Evolutionary conservation across 1,139 yeast species (phyloP).

Genomic region (Suhomyces bokatorum): DNA sequence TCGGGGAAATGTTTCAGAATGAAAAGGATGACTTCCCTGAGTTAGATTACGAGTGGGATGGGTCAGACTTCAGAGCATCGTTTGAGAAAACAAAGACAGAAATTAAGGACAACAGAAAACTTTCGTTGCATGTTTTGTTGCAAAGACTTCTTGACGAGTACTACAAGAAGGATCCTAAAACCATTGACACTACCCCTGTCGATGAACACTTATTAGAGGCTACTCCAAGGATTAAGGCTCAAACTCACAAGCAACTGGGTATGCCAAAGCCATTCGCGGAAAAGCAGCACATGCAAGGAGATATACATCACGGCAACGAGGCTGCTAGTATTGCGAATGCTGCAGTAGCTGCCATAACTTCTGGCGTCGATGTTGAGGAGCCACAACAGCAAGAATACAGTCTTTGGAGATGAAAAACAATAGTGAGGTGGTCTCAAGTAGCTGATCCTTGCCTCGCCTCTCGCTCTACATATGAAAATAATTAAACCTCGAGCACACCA

Average conservation of each 20-base stretch:
- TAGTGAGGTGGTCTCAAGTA: no score
- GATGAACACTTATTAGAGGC: conserved; percentile 6
- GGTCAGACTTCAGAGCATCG: conserved; percentile 36
- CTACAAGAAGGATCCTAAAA: conserved; percentile 14
- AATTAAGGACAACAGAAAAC: conserved; percentile 31
- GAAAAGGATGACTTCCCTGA: conserved; percentile 14
- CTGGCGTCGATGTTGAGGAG: conserved; percentile 29
- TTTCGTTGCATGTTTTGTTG: conserved; percentile 25
- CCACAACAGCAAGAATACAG: conserved; percentile 38
- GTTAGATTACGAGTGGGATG: conserved; percentile 25
- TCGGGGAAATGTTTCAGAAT: conserved; percentile 19
- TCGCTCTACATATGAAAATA: no score
- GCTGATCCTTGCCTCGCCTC: no score
- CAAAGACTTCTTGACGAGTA: conserved; percentile 25
- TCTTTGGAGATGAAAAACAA: conserved; percentile 30
- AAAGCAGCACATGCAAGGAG: neutral
- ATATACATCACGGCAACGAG: conserved; percentile 18
- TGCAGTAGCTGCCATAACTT: conserved; percentile 39
- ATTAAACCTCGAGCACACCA: no score
- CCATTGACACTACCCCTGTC: conserved; percentile 1
- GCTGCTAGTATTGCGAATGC: conserved; percentile 38
- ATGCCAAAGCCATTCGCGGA: conserved; percentile 3
- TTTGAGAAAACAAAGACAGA: conserved; percentile 37
- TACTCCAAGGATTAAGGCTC: conserved; percentile 2
- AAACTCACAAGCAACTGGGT: neutral